Evolutionary conservation across 2,329 filamentous ascomycete genomes (phyloP).

Genomic region (Aspergillus aculeatus): DNA sequence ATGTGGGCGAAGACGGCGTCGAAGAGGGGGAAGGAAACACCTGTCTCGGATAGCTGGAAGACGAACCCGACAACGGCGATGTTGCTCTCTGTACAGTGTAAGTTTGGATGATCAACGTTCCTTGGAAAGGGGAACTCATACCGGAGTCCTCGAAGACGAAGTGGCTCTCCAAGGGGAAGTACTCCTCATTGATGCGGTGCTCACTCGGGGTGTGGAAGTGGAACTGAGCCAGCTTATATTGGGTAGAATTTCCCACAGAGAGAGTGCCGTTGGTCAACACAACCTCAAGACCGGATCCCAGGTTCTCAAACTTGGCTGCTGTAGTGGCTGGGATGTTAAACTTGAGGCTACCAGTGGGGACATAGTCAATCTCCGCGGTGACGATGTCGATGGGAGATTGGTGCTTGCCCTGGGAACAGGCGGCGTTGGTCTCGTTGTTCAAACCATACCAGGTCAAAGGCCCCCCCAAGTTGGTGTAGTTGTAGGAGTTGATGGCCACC

Average conservation of each 20-base stretch:
- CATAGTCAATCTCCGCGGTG: slow-evolving; percentile 19
- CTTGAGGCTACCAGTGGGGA: slow-evolving; percentile 17
- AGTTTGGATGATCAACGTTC: not conserved
- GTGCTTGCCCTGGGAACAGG: slow-evolving; percentile 49
- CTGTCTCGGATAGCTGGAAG: slow-evolving; percentile 42
- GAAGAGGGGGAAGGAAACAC: slow-evolving; percentile 43
- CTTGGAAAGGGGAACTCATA: slow-evolving; percentile 24
- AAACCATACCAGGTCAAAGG: slow-evolving; percentile 56
- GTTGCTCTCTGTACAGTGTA: slow-evolving; percentile 22
- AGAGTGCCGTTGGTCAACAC: slow-evolving; percentile 54
- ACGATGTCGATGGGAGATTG: slow-evolving; percentile 60
- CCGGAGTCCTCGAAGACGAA: slow-evolving; percentile 56
- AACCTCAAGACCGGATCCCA: slow-evolving; percentile 50
- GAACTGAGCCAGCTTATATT: slow-evolving; percentile 19
- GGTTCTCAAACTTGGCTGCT: slow-evolving; percentile 44
- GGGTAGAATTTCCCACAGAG: not conserved
- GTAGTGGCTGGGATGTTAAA: slow-evolving; percentile 24
- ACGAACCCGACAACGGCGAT: slow-evolving; percentile 42
- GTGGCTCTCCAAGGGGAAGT: slow-evolving; percentile 11
- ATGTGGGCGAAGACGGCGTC: slow-evolving; percentile 50
- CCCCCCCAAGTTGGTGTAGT: slow-evolving; percentile 35
- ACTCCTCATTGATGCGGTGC: slow-evolving; percentile 4
- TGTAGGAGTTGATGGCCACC: not conserved
- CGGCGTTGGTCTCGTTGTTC: slow-evolving; percentile 41
- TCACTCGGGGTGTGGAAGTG: slow-evolving; percentile 8